Evolutionary conservation across 108 stramenopile genomes (phyloP).

Genomic region (Phaeodactylum tricornutum): DNA sequence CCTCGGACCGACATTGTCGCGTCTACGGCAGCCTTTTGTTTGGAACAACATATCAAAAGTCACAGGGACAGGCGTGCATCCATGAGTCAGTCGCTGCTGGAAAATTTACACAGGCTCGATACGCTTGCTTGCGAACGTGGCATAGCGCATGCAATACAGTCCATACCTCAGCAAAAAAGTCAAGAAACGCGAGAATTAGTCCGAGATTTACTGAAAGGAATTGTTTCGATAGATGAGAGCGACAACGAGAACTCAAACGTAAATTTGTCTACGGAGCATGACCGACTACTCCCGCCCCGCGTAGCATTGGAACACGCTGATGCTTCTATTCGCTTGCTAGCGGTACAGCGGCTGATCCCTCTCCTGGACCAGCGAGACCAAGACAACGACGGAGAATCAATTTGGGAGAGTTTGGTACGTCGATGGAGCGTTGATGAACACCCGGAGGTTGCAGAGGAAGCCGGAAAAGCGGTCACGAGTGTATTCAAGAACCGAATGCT

Average conservation of each 20-base stretch:
- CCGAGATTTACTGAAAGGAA: not conserved
- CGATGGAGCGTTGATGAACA: slow-evolving; percentile 46
- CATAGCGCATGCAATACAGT: slow-evolving; percentile 16
- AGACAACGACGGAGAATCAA: slow-evolving; percentile 16
- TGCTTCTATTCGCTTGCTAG: slow-evolving; percentile 40
- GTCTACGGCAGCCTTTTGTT: slow-evolving; percentile 12
- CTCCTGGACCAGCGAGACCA: slow-evolving; percentile 19
- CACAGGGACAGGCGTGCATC: not conserved
- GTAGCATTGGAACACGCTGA: slow-evolving; percentile 70
- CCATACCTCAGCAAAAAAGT: not conserved
- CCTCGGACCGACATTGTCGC: slow-evolving; percentile 10
- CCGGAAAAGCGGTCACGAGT: slow-evolving; percentile 41
- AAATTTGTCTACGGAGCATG: not conserved
- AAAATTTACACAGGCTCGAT: slow-evolving; percentile 10
- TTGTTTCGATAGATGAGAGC: not conserved
- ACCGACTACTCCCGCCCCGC: slow-evolving; percentile 54
- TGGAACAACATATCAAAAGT: slow-evolving; percentile 1
- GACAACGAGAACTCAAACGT: not conserved
- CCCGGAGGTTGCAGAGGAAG: slow-evolving; percentile 33
- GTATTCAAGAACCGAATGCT: too few relatives aligned
- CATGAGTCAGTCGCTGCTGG: slow-evolving; percentile 5
- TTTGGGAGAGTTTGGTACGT: slow-evolving; percentile 42
- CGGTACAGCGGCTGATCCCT: slow-evolving; percentile 36
- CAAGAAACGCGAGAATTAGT: not conserved
- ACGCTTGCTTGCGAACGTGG: slow-evolving; percentile 21